phyloP scores from a whole-genome alignment of 805 yeast genomes.

The Kodamaea leandrae region DNA sequence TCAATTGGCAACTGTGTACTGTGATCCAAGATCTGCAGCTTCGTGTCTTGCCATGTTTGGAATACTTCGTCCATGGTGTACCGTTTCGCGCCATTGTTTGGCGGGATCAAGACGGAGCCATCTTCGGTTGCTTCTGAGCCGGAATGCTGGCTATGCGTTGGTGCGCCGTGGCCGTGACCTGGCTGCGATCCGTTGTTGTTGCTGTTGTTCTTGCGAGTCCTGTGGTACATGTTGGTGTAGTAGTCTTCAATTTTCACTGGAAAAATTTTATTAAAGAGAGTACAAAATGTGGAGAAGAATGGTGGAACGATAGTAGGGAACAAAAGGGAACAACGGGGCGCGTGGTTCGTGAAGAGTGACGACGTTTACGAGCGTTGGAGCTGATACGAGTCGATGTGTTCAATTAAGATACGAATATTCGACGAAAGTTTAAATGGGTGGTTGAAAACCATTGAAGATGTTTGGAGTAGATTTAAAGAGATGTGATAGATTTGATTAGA shows the following conservation, averaged over 20 bases:
- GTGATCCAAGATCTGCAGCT: conserved; percentile 21
- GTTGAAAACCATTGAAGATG: too few species aligned
- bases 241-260: conserved; percentile 1
- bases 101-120: conserved; percentile 23
- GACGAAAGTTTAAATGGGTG: too few species aligned
- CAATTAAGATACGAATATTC: too few species aligned
- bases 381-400: too few species aligned
- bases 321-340: too few species aligned
- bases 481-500: too few species aligned
- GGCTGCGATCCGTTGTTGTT: conserved; percentile 3
- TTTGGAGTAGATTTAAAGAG: too few species aligned
- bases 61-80: conserved; percentile 55
- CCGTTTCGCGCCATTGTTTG: conserved; percentile 40
- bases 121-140: conserved; percentile 3
- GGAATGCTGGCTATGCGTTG: background rate
- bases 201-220: conserved; percentile 11
- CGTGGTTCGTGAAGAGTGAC: background rate
- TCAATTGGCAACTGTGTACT: conserved; percentile 12
- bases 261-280: background rate
- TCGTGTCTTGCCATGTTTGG: conserved; percentile 45
- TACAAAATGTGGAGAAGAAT: background rate
- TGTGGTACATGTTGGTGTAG: conserved; percentile 8
- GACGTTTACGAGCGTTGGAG: too few species aligned
- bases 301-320: too few species aligned
- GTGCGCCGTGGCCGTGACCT: background rate